Base-by-base conservation (phyloP, 2,329 filamentous ascomycete genomes). In the Phialemonium atrogriseum region DNA sequence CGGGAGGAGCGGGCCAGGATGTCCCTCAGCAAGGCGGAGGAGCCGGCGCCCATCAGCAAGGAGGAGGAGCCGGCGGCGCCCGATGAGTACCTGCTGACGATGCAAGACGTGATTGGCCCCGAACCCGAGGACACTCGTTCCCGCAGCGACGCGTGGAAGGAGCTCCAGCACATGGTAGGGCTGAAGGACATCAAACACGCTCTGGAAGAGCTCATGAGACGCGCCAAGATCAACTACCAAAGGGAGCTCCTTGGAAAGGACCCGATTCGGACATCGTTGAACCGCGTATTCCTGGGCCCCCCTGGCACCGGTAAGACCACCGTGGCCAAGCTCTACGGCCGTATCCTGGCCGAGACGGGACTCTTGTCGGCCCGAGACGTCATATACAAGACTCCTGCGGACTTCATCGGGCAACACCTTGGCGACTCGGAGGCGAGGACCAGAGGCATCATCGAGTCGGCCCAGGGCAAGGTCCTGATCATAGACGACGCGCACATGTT, bases 301-400 rank as follows among this genome's bases (percentile, higher is more conserved):
- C 76, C 77, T 1, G 76, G 77, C 0, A 80, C 76, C 1, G 76
- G 77, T 0, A 80, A 80, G 45, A 80, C 75, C 0, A 68, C 71
- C 0, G 73, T 80, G 0, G 76, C 71, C 0, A 77, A 76, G 41
- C 51, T 80, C 0, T 80, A 80, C 42, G 76, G 70, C 0, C 58
- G 65, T 24, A 70, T 80, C 10, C 49, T 81, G 5, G 67, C 65
- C 1, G 70, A 80, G 41, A 55, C 80, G 30, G 73, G 74, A 0
- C 38, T 77, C 4, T 50, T 80, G 0, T 70, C 64, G 0, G 73
- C 65, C 24, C 68, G 70, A 2, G 72, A 80, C 59, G 72, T 78
- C 4, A 56, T 80, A 14, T 46, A 69, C 2, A 78, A 76, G 41
- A 77, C 67, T 15, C 73, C 75, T 0, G 50, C 70, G 2, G 73